Conservation (phyloP, 179 eudicot species). For the Beta corolliflora region DNA sequence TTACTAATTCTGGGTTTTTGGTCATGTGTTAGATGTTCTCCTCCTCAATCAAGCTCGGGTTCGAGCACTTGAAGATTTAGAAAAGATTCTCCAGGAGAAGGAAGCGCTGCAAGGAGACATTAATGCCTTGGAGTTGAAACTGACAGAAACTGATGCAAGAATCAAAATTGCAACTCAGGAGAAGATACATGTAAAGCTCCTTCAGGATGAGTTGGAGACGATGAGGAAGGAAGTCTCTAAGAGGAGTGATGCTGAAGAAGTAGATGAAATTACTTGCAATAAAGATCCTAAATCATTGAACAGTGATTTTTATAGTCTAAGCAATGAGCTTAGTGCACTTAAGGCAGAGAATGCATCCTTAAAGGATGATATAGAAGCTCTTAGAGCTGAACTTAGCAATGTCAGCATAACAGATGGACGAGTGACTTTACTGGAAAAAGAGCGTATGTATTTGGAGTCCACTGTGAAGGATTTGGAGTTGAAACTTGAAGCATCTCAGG, state of each 20-base stretch:
- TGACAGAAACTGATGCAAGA: constrained; percentile 84
- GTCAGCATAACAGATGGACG: constrained; percentile 66
- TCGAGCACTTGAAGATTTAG: constrained; percentile 77
- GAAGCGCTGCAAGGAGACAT: constrained; percentile 77
- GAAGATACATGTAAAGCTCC: constrained; percentile 70
- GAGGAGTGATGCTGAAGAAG: constrained; percentile 36
- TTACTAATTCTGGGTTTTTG: constrained; percentile 15
- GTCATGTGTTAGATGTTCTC: constrained; percentile 59
- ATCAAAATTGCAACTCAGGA: constrained; percentile 75
- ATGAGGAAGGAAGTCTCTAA: constrained; percentile 55
- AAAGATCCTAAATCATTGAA: constrained; percentile 34
- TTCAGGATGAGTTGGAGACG: constrained; percentile 71
- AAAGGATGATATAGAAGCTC: constrained; percentile 54
- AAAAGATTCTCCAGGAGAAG: constrained; percentile 69
- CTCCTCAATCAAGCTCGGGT: constrained; percentile 92
- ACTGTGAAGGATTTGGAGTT: constrained; percentile 68
- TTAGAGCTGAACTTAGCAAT: constrained; percentile 60
- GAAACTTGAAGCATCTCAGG: constrained; percentile 64
- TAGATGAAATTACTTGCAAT: constrained; percentile 22
- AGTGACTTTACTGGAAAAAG: constrained; percentile 58
- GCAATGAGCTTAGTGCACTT: constrained; percentile 65
- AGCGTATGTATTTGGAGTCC: constrained; percentile 54
- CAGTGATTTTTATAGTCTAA: constrained; percentile 34
- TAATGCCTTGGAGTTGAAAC: constrained; percentile 66
- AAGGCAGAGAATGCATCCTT: constrained; percentile 68